A percentile compares a stretch with the other conserved stretches of the same genome.
Evolutionary conservation across 768 basidiomycete genomes (phyloP).

Genomic region (Tylopilus felleus): DNA sequence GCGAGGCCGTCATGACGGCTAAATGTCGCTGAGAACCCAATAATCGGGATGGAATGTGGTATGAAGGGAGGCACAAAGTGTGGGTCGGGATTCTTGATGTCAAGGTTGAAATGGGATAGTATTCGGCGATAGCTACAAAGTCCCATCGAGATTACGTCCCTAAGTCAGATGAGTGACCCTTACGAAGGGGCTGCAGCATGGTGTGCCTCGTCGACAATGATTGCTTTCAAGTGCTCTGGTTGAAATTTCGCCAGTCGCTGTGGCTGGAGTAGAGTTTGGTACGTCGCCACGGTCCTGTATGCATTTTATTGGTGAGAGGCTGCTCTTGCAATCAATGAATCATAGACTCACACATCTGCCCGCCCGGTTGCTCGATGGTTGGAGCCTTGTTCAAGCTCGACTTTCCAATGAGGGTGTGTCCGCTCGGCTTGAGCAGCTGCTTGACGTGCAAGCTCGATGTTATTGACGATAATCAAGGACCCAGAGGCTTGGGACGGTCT

Average conservation of each 20-base stretch:
- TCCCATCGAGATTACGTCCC: slow-evolving; percentile 3
- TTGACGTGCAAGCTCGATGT: slow-evolving; percentile 85
- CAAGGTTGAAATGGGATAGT: slow-evolving; percentile 75
- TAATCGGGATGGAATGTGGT: slow-evolving; percentile 64
- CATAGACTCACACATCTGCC: slow-evolving; percentile 70
- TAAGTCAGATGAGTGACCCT: neutral
- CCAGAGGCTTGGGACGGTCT: slow-evolving; percentile 43
- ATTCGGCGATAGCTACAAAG: slow-evolving; percentile 69
- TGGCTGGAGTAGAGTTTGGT: slow-evolving; percentile 72
- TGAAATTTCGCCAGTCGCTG: slow-evolving; percentile 73
- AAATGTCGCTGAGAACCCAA: slow-evolving; percentile 96
- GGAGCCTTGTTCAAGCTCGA: slow-evolving; percentile 90
- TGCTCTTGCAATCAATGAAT: neutral
- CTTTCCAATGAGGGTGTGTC: slow-evolving; percentile 67
- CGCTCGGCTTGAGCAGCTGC: slow-evolving; percentile 68
- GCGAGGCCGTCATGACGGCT: slow-evolving; percentile 88
- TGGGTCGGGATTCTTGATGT: slow-evolving; percentile 54
- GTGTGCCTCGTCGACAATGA: slow-evolving; percentile 92
- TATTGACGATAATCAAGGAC: slow-evolving; percentile 84
- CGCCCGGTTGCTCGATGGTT: slow-evolving; percentile 70
- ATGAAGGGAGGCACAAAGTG: slow-evolving; percentile 35
- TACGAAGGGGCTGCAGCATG: slow-evolving; percentile 92
- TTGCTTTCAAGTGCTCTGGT: slow-evolving; percentile 59
- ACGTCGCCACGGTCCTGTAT: slow-evolving; percentile 79
- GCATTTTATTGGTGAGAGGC: neutral